Evolutionary conservation across 176 grass and related monocot species (phyloP), one percentile per base, ranked within the genome.

Genomic region (Cenchrus fungigraminus): DNA sequence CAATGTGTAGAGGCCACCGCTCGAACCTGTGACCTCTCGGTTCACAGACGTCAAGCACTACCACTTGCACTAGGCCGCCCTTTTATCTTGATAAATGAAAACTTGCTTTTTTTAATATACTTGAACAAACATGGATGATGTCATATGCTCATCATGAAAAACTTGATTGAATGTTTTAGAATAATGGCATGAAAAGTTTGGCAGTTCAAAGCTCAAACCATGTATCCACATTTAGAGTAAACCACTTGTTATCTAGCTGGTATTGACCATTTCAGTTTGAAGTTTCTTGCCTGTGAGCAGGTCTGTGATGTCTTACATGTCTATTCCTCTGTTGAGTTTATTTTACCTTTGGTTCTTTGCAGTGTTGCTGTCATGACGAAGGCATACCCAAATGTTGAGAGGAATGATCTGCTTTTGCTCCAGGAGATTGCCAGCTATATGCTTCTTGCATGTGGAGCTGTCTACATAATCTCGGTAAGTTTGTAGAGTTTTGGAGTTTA

Each of bases 341-440:
- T 58, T 31, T 86, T 73, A 49, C 7, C 64, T 61, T 59, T 69
- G 3, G 34, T 88, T 95, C 57, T 46, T 90, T 59, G 12, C 71
- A 98, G 96, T 45, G 91, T 98, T 82, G 96, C 96, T 81, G 89
- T 98, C 79, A 98, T 98, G 96, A 98, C 96, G 8, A 95, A 92
- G 81, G 96, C 96, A 69, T 98, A 80, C 75, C 87, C 91, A 66
- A 91, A 80, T 78, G 69, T 83, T 80, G 68, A 89, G 44, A 90
- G 83, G 28, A 85, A 66, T 20, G 89, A 95, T 78, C 56, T 98
- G 37, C 67, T 92, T 82, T 84, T 97, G 81, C 90, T 97, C 81
- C 90, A 97, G 77, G 90, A 94, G 73, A 91, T 97, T 68, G 87
- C 95, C 51, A 92, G 92, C 85, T 97, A 94, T 73, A 82, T 94